These are phyloP conservation scores for Neonectria ditissima DNA, from an alignment of 2,329 filamentous ascomycete genomes.

Conservation along the genomic window DNA sequence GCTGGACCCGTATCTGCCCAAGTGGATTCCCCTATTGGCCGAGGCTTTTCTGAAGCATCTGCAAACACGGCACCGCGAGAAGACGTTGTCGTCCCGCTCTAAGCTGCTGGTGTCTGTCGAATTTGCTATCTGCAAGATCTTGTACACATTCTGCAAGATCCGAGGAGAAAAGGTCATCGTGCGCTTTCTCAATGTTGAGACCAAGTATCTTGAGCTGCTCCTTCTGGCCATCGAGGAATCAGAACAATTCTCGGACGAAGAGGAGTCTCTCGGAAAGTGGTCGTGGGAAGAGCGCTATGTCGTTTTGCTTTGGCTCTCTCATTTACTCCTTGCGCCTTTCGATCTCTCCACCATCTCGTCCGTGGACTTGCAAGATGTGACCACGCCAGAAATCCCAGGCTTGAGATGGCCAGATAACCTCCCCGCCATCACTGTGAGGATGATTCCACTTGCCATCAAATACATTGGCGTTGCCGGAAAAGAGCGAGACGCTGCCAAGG, in stretches of 20 bases:
- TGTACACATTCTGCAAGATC: conserved; percentile 95
- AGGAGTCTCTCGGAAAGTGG: conserved; percentile 54
- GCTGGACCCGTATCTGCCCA: conserved; percentile 84
- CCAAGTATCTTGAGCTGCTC: conserved; percentile 84
- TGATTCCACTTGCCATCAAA: conserved; percentile 77
- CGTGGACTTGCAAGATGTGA: conserved; percentile 60
- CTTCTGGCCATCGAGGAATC: conserved; percentile 78
- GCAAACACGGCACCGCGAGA: conserved; percentile 57
- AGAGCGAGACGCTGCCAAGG: conserved; percentile 88
- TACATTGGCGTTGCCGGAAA: conserved; percentile 84
- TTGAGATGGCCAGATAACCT: conserved; percentile 69
- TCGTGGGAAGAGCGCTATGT: conserved; percentile 92
- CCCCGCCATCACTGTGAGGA: conserved; percentile 76
- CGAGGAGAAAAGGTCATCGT: conserved; percentile 93
- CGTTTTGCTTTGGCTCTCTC: conserved; percentile 87
- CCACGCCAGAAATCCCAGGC: conserved; percentile 56
- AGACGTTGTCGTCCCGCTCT: conserved; percentile 46
- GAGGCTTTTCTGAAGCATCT: conserved; percentile 80
- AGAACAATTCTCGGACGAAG: conserved; percentile 48
- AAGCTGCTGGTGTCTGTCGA: conserved; percentile 67
- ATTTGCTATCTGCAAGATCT: conserved; percentile 78
- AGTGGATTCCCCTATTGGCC: conserved; percentile 79
- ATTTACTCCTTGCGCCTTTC: conserved; percentile 87
- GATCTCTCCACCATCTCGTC: conserved; percentile 88
- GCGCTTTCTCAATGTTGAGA: conserved; percentile 91